Evolutionary conservation across 768 basidiomycete genomes (phyloP), one percentile per base, ranked within the genome.

Genomic region (Gloeopeniophorella convolvens): DNA sequence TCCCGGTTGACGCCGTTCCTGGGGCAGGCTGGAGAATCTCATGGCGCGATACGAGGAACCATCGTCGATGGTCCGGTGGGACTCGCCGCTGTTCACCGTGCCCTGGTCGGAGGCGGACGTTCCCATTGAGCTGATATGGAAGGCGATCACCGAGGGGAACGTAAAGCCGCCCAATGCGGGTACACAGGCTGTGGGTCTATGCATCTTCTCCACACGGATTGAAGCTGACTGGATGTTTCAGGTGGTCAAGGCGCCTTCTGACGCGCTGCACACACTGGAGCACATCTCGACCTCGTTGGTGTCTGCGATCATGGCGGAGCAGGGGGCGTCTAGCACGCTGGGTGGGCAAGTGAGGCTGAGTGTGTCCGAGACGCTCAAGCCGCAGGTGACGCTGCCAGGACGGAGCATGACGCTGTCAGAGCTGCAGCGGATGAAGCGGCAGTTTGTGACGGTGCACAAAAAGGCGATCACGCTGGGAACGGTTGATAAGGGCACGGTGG

Each of bases 1-100:
- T 23, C 10, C 56, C 51, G 7, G 31, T 50, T 48, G 48, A 60
- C 15, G 26, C 51, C 36, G 49, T 60, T 4, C 58, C 53, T 20
- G 20, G 16, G 42, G 16, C 58, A 93, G 90, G 7, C 77, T 96
- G 30, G 87, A 91, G 39, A 93, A 91, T 64, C 78, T 99, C 3
- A 66, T 98, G 30, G 72, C 84, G 61, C 76, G 95, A 43, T 98
- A 83, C 59, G 96, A 99, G 69, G 96, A 98, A 60, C 96, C 96
- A 0, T 93, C 90, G 0, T 94, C 93, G 4, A 94, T 94, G 86
- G 94, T 89, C n/a, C 81, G 95, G 42, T 99, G 95, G 95, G 95
- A 99, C 66, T 89, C 95, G 0, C 95, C 96, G 0, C 75, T 98
- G 34, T 89, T 96, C 65, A 91, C 89, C 2, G 69, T 96, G 1